Evolutionary conservation across 176 grass and related monocot species (phyloP), one percentile per base, ranked within the genome.

Genomic region (Rhipidocladum racemiflorum): DNA sequence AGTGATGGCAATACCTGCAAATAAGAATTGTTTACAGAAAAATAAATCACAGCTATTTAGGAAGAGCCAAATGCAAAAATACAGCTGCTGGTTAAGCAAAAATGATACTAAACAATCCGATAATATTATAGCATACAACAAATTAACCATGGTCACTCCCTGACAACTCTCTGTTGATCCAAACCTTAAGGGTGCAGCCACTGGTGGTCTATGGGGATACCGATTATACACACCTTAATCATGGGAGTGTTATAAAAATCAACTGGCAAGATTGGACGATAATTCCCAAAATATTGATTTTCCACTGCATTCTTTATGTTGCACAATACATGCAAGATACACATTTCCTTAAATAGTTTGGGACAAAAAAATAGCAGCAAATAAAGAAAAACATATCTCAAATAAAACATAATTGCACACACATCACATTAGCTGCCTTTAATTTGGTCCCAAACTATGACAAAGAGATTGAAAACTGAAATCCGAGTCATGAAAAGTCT

Each of bases 1-100:
- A 99, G 72, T 43, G 96, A 95, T 66, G 91, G 91, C 76, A 91
- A 82, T 44, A 95, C 83, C 96, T 99, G 87, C 10, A 87, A 91
- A 80, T 50, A 72, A 77, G 29, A 72, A 88, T 34, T 28, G 70
- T 55, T 77, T 27, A 60, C 24, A 72, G 17, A 44, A 45, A 45
- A 74, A 16, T 25, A 39, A 78, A 84, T 29, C 48, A 50, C 25
- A 36, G 21, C 4, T 66, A 28, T 66, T 24, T 67, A 57, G 13
- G 7, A 30, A 73, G 29, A 73, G 32, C 15, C 44, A 0, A 20
- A 10, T 45, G 27, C 48, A 45, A 45, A 81, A 42, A 74, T 56
- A 56, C 7, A 65, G 34, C 7, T 55, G 57, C 64, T 61, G 5
- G n/a, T 65, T 49, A 65, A 66, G 61, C 32, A 68, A 80, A 74